phyloP scores from a whole-genome alignment of 2,329 filamentous ascomycete genomes.

The Ascochyta fabae region DNA sequence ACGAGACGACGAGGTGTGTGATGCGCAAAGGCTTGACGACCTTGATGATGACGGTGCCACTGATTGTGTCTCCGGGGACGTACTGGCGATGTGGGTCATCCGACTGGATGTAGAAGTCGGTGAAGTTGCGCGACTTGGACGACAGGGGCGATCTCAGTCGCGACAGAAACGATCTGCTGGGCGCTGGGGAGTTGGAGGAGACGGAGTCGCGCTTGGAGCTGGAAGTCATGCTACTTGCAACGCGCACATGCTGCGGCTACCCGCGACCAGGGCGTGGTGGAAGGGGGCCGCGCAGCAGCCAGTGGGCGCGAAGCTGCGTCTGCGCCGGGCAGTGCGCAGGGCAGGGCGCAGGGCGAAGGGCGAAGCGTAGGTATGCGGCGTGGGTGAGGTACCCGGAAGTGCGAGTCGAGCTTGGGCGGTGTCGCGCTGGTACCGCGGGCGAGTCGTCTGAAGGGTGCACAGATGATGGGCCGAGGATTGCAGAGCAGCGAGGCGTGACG shows the following conservation, averaged over 20 bases:
- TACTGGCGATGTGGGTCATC: conserved; percentile 81
- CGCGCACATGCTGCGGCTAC: conserved; percentile 49
- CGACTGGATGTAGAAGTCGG: conserved; percentile 79
- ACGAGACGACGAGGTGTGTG: conserved; percentile 78
- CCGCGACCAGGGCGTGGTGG: conserved; percentile 31
- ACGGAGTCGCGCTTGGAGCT: conserved; percentile 43
- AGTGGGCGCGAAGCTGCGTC: conserved; percentile 5
- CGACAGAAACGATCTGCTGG: conserved; percentile 54
- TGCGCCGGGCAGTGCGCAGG: not conserved
- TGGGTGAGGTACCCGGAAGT: not conserved
- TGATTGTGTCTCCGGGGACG: conserved; percentile 74
- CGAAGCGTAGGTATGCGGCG: not conserved
- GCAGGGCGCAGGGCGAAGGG: not conserved
- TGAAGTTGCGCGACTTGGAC: conserved; percentile 67
- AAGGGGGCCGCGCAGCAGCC: conserved; percentile 12
- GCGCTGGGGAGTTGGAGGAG: conserved; percentile 36
- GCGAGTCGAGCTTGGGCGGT: not conserved
- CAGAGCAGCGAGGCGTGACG: not conserved
- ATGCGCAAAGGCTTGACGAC: conserved; percentile 77
- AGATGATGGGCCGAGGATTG: not conserved
- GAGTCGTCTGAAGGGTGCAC: conserved; percentile 1
- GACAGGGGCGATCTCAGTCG: conserved; percentile 64
- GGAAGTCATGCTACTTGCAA: conserved; percentile 49
- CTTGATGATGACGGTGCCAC: conserved; percentile 74
- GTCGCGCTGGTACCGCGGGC: not conserved